A percentile compares a stretch with the other conserved stretches of the same genome.
phyloP scores from a whole-genome alignment of 1,284 basidiomycete species.

The Microbotryum scabiosae region DNA sequence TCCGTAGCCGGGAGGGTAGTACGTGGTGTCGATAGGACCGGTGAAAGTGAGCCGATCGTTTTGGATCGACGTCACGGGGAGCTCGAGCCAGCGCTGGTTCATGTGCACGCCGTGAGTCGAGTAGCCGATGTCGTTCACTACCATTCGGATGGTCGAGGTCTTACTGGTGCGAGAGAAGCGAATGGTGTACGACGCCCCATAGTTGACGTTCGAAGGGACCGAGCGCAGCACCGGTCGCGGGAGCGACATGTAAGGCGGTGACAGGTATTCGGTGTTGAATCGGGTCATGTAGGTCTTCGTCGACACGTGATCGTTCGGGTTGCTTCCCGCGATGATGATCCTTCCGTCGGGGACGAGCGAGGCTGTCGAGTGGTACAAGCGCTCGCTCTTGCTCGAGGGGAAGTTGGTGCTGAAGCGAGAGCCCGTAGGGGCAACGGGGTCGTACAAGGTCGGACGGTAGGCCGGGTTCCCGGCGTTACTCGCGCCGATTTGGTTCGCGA shows the following conservation, averaged over 20 bases:
- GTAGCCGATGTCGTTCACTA: conserved; percentile 65
- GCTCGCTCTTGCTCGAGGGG: conserved; percentile 60
- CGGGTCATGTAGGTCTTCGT: not conserved
- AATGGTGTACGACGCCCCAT: conserved; percentile 43
- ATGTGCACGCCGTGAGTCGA: conserved; percentile 56
- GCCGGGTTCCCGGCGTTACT: conserved; percentile 74
- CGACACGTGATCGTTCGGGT: conserved; percentile 59
- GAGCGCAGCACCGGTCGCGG: conserved; percentile 46
- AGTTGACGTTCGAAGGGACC: conserved; percentile 43
- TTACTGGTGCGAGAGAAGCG: conserved; percentile 42
- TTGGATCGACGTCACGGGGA: conserved; percentile 39
- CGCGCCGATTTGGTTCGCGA: conserved; percentile 55
- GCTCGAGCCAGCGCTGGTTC: conserved; percentile 63
- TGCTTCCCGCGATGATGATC: conserved; percentile 69
- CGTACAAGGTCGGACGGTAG: conserved; percentile 62
- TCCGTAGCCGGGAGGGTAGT: conserved; percentile 51
- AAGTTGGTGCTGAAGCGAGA: conserved; percentile 57
- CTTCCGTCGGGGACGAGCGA: conserved; percentile 43
- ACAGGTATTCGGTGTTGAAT: conserved; percentile 33
- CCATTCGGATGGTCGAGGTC: conserved; percentile 45
- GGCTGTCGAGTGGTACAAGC: conserved; percentile 61
- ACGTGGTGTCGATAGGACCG: conserved; percentile 41
- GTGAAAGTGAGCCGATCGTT: conserved; percentile 45
- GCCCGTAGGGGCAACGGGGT: conserved; percentile 53
- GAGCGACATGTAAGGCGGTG: conserved; percentile 56